Evolutionary conservation across 352 stramenopile species (phyloP).

Genomic region (Peronospora belbahrii): DNA sequence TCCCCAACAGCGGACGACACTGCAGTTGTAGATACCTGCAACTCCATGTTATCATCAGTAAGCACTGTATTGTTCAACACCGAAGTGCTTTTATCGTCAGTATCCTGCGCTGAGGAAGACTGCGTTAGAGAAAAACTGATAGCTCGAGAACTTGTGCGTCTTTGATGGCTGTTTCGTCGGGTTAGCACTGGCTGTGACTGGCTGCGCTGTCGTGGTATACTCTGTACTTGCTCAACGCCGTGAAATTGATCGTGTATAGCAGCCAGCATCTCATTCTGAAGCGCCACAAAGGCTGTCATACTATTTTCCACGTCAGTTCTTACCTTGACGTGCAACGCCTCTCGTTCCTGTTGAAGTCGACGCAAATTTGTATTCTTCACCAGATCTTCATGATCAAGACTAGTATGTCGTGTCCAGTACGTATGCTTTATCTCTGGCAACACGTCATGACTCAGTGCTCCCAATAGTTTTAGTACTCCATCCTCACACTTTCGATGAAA

Average conservation of each 20-base stretch:
- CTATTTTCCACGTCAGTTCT: constrained; percentile 44
- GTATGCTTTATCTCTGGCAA: constrained; percentile 70
- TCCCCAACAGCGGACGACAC: not conserved
- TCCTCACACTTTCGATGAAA: constrained; percentile 42
- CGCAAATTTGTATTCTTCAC: constrained; percentile 26
- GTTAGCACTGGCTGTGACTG: constrained; percentile 14
- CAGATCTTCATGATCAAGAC: constrained; percentile 19
- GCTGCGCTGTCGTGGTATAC: constrained; percentile 16
- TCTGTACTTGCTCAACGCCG: constrained; percentile 20
- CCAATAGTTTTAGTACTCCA: constrained; percentile 36
- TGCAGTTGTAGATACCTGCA: not conserved
- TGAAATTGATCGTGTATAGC: constrained; percentile 32
- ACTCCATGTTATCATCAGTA: not conserved
- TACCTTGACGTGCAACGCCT: constrained; percentile 36
- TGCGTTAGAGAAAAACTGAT: constrained; percentile 3
- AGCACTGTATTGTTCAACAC: not conserved
- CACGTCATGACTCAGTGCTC: constrained; percentile 36
- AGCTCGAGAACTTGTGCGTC: not conserved
- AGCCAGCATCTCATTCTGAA: constrained; percentile 42
- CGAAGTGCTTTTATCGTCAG: not conserved
- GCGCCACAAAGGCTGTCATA: constrained; percentile 36
- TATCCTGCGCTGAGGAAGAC: not conserved
- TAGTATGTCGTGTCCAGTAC: constrained; percentile 57
- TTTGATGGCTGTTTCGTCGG: constrained; percentile 12
- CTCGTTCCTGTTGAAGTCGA: constrained; percentile 44